These are phyloP conservation scores for Penicillium tannophilum DNA, from an alignment of 495 filamentous ascomycete genomes.

Conservation along the genomic window DNA sequence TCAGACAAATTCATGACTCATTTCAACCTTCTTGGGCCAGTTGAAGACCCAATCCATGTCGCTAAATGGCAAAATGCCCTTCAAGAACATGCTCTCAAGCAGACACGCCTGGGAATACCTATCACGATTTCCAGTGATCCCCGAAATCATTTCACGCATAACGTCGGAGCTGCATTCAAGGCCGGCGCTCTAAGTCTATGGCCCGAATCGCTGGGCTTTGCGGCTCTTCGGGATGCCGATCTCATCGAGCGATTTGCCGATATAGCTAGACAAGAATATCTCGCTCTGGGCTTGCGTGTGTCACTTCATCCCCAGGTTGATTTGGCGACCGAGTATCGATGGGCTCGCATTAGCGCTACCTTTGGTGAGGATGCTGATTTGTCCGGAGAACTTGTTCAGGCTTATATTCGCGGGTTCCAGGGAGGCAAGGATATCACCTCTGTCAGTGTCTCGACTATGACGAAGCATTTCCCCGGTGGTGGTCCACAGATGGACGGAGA, in stretches of 20 bases:
- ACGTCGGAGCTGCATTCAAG: background rate
- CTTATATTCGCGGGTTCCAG: background rate
- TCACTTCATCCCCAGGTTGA: constrained; percentile 42
- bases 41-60: background rate
- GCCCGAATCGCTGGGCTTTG: background rate
- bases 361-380: constrained; percentile 37
- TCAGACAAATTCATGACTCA: background rate
- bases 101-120: background rate
- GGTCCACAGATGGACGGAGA: constrained; percentile 38
- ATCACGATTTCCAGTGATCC: background rate
- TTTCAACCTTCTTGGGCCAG: background rate
- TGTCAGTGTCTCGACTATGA: constrained; percentile 31
- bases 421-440: constrained; percentile 12
- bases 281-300: background rate
- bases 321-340: constrained; percentile 38
- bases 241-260: background rate
- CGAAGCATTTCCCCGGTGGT: constrained; percentile 43
- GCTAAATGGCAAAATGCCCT: background rate
- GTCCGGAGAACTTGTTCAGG: constrained; percentile 20
- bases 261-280: background rate
- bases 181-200: background rate
- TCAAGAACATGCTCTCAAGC: background rate
- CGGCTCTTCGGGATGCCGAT: background rate
- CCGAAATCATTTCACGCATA: background rate
- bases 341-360: constrained; percentile 28